Base-by-base conservation (phyloP, 169 alveolate genomes). In the Besnoitia besnoiti region DNA sequence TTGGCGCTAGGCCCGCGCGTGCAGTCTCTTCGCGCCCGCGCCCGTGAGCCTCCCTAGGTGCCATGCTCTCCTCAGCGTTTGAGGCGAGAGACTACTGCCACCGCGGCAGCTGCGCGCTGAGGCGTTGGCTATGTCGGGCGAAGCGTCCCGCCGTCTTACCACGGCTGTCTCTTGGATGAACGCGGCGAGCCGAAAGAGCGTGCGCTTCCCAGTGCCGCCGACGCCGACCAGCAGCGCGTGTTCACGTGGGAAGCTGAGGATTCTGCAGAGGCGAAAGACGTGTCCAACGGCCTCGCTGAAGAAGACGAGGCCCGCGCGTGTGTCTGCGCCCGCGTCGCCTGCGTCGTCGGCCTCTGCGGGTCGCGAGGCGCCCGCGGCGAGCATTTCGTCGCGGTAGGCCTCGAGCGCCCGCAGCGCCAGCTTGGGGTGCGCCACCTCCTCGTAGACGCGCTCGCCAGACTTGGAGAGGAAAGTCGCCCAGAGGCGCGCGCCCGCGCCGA, bases 171-270 rank as follows among this genome's bases (percentile, higher is more conserved):
- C 96, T 95, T 51, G 92, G 91, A 97, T 97, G 95, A 96, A 97
- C 30, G 98, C 95, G 33, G 99, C 98, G 85, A 98, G 97, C 93
- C 98, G 96, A 49, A 99, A 94, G 51, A 98, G 95, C 10, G 99
- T 96, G 94, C 97, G 98, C 77, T 98, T 97, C 55, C 99, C 99
- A n/a, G 99, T 97, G 79, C 99, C 99, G 24, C 99, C 99, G 47
- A 98, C 99, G 44, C 99, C 99, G 55, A 98, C 98, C 33, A 98
- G 96, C 90, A 98, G 95, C 47, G 98, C 98, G 92, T 98, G 98
- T 37, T 99, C 98, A n/a, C 97, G 96, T 42, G 98, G 98, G 90
- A 95, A 95, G 90, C 97, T 98, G 67, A 98, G 91, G 80, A 98
- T 97, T 85, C 99, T 95, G 35, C 99, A 96, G 46, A 98, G 98